Evolutionary conservation across 495 filamentous ascomycete genomes (phyloP).

Genomic region (Bathelium albidoporum): DNA sequence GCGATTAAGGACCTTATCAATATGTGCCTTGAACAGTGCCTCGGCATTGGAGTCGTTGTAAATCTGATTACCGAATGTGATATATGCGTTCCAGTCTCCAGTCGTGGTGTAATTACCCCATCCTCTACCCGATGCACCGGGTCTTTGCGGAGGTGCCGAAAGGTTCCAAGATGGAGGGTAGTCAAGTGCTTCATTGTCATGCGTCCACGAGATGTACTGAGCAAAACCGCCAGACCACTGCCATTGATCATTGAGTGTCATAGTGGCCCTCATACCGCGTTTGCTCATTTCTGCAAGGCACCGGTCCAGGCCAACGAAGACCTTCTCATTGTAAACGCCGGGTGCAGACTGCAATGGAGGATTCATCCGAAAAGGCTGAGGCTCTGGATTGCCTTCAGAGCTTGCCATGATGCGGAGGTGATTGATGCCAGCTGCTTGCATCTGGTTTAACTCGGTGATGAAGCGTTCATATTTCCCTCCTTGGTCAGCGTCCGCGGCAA

Average conservation of each 20-base stretch:
- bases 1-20: slow-evolving; percentile 17
- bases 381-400: slow-evolving; percentile 20
- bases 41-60: slow-evolving; percentile 17
- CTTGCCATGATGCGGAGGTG: slow-evolving; percentile 24
- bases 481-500: slow-evolving; percentile 14
- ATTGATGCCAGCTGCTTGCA: slow-evolving; percentile 21
- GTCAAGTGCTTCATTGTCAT: slow-evolving; percentile 13
- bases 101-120: slow-evolving; percentile 20
- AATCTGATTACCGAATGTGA: slow-evolving; percentile 17
- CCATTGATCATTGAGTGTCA: slow-evolving; percentile 22
- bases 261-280: slow-evolving; percentile 21
- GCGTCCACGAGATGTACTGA: slow-evolving; percentile 21
- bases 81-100: slow-evolving; percentile 11
- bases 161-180: slow-evolving; percentile 23
- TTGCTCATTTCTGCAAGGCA: slow-evolving; percentile 21
- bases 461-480: slow-evolving; percentile 19
- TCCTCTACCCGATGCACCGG: slow-evolving; percentile 9
- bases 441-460: slow-evolving; percentile 21
- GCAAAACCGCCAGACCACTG: slow-evolving; percentile 24
- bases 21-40: slow-evolving; percentile 20
- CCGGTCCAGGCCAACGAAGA: slow-evolving; percentile 20
- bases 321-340: slow-evolving; percentile 21
- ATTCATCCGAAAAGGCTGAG: slow-evolving; percentile 22
- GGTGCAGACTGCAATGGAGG: slow-evolving; percentile 16
- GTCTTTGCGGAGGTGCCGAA: slow-evolving; percentile 17